Evolutionary conservation across 2,329 filamentous ascomycete genomes (phyloP).

Genomic region (Fusarium sp.): DNA sequence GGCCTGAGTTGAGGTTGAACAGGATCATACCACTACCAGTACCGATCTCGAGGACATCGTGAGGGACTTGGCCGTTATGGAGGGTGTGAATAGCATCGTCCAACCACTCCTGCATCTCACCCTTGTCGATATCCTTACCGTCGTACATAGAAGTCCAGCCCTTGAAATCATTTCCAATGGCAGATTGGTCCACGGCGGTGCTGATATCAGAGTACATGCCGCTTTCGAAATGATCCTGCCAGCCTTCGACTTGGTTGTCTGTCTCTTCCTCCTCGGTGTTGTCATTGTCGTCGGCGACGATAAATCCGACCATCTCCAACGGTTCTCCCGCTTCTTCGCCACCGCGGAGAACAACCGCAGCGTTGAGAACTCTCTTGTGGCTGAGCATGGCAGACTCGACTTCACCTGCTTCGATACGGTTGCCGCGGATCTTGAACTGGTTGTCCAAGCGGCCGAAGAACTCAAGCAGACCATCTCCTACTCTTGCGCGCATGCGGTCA

Average conservation of each 20-base stretch:
- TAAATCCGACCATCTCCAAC: conserved; percentile 31
- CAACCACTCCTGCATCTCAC: conserved; percentile 52
- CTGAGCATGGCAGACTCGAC: not conserved
- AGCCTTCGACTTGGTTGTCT: conserved; percentile 28
- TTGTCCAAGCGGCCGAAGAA: conserved; percentile 45
- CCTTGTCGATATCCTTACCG: conserved; percentile 43
- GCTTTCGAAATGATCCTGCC: conserved; percentile 37
- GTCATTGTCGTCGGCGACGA: conserved; percentile 3
- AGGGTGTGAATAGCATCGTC: conserved; percentile 48
- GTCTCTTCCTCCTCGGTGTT: conserved; percentile 3
- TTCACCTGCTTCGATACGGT: conserved; percentile 42
- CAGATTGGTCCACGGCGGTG: conserved; percentile 10
- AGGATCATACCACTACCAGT: conserved; percentile 52
- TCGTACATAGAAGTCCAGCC: conserved; percentile 53
- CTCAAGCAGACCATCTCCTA: conserved; percentile 36
- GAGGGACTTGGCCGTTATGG: conserved; percentile 18
- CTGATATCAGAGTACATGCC: conserved; percentile 31
- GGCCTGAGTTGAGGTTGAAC: conserved; percentile 44
- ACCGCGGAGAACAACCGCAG: conserved; percentile 10
- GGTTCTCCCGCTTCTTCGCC: conserved; percentile 4
- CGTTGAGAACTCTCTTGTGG: not conserved
- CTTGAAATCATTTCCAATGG: conserved; percentile 47
- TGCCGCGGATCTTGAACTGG: conserved; percentile 46
- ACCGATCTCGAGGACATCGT: conserved; percentile 49
- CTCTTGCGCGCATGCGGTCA: conserved; percentile 33